Evolutionary conservation across 2,329 filamentous ascomycete species (phyloP), one percentile per base, ranked within the genome.

Genomic region (Pezicula carpinea): DNA sequence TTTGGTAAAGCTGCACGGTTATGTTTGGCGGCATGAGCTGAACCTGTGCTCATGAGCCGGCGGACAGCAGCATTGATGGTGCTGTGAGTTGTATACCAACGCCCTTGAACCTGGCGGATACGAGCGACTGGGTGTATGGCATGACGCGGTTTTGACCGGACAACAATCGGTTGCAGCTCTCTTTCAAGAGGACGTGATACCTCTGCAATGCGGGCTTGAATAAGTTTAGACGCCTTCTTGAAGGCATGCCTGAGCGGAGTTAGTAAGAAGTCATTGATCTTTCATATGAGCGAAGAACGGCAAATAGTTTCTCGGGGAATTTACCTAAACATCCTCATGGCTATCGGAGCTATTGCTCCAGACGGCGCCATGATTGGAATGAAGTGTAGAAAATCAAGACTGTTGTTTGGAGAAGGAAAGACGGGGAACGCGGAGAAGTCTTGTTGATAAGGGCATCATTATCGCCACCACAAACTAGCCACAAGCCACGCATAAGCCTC

Each of bases 21-120:
- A 34, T 71, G 72, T 54, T 70, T 74, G 23, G 66, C 64, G 17
- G 48, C 54, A 41, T 51, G 36, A n/a, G 65, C 45, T 5, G 53
- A 45, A 5, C 48, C 55, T 41, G 56, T 61, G 43, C 57, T 59
- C 66, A 71, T 48, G 59, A 58, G 49, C 56, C 68, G 46, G 58
- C 67, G 64, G 43, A 74, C 61, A 36, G 72, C 67, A 4, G 76
- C 74, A 41, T 76, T 74, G 62, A 82, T 79, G 34, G 70, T 69
- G 49, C 57, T 57, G 72, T 72, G 58, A 26, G 81, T 84, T 23
- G 77, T 81, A 64, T 81, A 85, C 69, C 77, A 80, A 53, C 81
- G 74, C 56, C 77, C 79, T 53, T 83, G 82, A 56, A 70, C 72
- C 63, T 87, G 83, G 53, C 79, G 78, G 53, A 87, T 76, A 44